Percentiles rank a stretch among this genome's conserved stretches.
phyloP scores from a whole-genome alignment of 83 land plant species.

The Picea abies region DNA sequence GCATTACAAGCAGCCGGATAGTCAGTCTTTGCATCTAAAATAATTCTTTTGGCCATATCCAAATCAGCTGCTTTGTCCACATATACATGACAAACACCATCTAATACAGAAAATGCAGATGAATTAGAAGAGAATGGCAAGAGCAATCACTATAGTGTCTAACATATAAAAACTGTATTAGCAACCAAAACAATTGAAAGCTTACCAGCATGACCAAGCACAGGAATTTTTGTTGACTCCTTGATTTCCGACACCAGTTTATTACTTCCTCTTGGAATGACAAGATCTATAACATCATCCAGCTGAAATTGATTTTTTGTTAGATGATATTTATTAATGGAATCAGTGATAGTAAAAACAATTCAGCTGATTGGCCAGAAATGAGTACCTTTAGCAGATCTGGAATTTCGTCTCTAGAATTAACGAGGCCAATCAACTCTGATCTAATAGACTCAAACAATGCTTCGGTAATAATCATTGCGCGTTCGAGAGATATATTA shows the following conservation, averaged over 20 bases:
- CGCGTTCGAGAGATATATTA: too few species aligned
- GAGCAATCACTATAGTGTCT: background rate
- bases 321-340: background rate
- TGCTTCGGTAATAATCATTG: slow-evolving; percentile 86
- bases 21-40: slow-evolving; percentile 90
- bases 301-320: slow-evolving; percentile 45
- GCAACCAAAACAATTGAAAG: background rate
- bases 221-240: slow-evolving; percentile 95
- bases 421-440: slow-evolving; percentile 88
- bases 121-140: background rate
- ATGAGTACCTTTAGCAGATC: slow-evolving; percentile 79
- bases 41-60: slow-evolving; percentile 76
- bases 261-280: slow-evolving; percentile 99
- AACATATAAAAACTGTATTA: slow-evolving; percentile 1
- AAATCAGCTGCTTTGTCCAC: slow-evolving; percentile 90
- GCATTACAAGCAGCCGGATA: slow-evolving; percentile 99
- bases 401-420: slow-evolving; percentile 94
- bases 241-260: slow-evolving; percentile 92
- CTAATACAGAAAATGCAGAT: slow-evolving; percentile 31
- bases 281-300: slow-evolving; percentile 99
- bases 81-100: slow-evolving; percentile 98
- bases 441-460: slow-evolving; percentile 75
- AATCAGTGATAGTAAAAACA: background rate
- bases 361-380: background rate
- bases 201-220: slow-evolving; percentile 97